These are phyloP conservation scores for Cytospora mali DNA, from an alignment of 2,329 filamentous ascomycete genomes.

Conservation along the genomic window DNA sequence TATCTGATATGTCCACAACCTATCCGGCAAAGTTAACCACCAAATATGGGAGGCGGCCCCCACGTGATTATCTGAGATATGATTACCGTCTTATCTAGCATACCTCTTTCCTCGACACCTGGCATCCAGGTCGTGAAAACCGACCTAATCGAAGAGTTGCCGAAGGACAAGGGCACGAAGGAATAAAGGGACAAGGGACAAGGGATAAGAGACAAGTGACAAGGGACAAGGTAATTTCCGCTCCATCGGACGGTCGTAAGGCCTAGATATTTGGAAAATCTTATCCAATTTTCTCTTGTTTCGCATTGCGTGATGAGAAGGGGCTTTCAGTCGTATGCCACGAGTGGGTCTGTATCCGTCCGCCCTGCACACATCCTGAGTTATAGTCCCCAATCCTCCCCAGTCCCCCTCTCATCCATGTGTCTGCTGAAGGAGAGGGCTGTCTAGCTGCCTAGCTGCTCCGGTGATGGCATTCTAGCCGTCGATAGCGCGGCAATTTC, in stretches of 20 bases:
- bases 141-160: constrained; percentile 19
- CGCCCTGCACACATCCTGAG: too few species aligned
- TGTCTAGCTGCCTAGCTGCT: too few species aligned
- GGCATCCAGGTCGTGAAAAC: background rate
- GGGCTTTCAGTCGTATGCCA: constrained; percentile 1
- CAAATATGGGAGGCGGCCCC: background rate
- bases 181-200: constrained; percentile 2
- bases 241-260: constrained; percentile 9
- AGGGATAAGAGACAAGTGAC: too few species aligned
- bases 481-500: background rate
- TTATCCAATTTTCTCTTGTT: constrained; percentile 8
- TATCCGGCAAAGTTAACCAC: background rate
- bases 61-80: background rate
- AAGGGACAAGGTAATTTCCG: constrained; percentile 20
- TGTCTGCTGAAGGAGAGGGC: background rate
- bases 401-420: too few species aligned
- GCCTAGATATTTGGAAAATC: constrained; percentile 11
- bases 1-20: background rate
- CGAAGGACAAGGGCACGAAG: background rate
- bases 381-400: too few species aligned
- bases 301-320: constrained; percentile 14
- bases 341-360: background rate
- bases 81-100: background rate
- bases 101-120: background rate
- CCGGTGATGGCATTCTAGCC: background rate